Conservation (phyloP, 441 rosid species). For the Breynia disticha region DNA sequence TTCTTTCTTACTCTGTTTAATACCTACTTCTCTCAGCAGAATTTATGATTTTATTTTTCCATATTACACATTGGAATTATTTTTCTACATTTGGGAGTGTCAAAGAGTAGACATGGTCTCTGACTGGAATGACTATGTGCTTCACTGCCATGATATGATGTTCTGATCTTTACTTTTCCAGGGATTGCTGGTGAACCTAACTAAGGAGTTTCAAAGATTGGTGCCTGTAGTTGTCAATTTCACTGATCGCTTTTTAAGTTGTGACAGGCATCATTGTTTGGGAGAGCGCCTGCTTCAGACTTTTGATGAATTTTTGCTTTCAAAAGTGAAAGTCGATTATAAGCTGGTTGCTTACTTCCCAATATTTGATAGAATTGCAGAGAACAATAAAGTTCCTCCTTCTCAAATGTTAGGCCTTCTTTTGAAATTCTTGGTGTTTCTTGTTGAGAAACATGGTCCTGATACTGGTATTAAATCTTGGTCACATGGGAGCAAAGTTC, state of each 20-base stretch:
- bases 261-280: slow-evolving; percentile 66
- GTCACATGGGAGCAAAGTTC: slow-evolving; percentile 91
- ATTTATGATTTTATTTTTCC: no score
- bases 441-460: slow-evolving; percentile 56
- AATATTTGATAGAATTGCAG: slow-evolving; percentile 66
- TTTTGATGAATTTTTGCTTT: slow-evolving; percentile 59
- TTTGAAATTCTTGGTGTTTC: slow-evolving; percentile 49
- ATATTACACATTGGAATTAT: no score
- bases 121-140: no score
- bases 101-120: no score
- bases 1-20: no score
- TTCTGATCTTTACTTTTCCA: slow-evolving; percentile 24
- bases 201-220: slow-evolving; percentile 48
- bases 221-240: slow-evolving; percentile 71
- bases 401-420: slow-evolving; percentile 52
- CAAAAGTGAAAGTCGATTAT: slow-evolving; percentile 45
- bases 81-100: no score
- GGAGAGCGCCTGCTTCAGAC: slow-evolving; percentile 80
- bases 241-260: slow-evolving; percentile 54
- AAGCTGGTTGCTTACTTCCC: slow-evolving; percentile 61
- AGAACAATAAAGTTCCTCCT: slow-evolving; percentile 69
- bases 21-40: no score
- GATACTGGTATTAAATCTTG: slow-evolving; percentile 61
- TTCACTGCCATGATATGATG: slow-evolving; percentile 2
- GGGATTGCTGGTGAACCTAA: slow-evolving; percentile 74